Base-by-base conservation (phyloP, 805 yeast species). In the Ogataea populi-albae region DNA sequence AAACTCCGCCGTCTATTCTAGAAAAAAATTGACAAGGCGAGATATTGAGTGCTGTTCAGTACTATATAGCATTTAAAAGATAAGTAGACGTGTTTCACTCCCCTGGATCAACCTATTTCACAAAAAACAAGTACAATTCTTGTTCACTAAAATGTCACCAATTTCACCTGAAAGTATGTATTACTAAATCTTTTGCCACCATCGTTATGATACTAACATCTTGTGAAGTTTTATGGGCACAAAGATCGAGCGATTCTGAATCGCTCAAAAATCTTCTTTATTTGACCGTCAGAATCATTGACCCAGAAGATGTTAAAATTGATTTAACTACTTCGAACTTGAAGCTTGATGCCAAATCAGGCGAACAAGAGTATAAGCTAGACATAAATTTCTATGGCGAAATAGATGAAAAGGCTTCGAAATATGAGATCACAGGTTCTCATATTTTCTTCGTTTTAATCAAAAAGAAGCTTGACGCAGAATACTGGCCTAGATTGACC, bases 401-500 rank as follows among this genome's bases (percentile, higher is more conserved):
- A 54, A 74, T 91, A 53, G 86, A 83, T 50, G 71, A 80, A 1
- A 81, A 77, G 26, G 62, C 75, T 32, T 78, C 93, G 5, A 62
- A 65, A 30, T 71, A 75, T 50, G 69, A 70, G 41, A 68, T 73
- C 32, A 74, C 80, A 10, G 87, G 83, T 26, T 79, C 84, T 41
- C 79, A 79, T 45, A 49, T 84, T 40, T 68, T 68, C 51, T 75
- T 86, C 43, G 71, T 80, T 34, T 59, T 89, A 47, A 72, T 82
- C 66, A 86, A 93, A 75, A 74, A 75, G 57, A 77, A 74, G 37
- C 59, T 71, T 16, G 69, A 75, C 49, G 77, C 68, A 40, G 97
- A 88, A 57, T 91, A 64, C 71, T 91, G 98, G 98, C 98, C 98
- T 50, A 78, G 98, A 57, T 73, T 91, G 59, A 83, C 89, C 38